These are phyloP conservation scores for Zalaria obscura DNA, from an alignment of 2,329 filamentous ascomycete genomes.

Conservation along the genomic window DNA sequence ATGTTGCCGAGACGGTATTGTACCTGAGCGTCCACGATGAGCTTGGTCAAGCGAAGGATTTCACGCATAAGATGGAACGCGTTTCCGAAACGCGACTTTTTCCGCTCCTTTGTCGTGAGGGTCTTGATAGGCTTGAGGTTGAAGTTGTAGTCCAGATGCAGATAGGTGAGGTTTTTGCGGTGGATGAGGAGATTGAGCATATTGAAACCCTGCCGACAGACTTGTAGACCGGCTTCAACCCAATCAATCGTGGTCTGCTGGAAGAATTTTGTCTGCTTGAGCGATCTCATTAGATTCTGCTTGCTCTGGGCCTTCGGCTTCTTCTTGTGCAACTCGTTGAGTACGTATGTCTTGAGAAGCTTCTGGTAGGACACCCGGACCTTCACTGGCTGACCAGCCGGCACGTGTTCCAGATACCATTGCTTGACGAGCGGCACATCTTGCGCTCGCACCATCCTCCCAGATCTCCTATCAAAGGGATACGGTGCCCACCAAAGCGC, in stretches of 20 bases:
- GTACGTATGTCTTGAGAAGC: conserved; percentile 83
- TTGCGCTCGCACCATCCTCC: conserved; percentile 90
- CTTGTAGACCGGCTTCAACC: conserved; percentile 96
- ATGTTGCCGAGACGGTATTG: conserved; percentile 97
- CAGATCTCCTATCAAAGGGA: conserved; percentile 86
- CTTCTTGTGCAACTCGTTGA: conserved; percentile 95
- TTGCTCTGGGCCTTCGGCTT: conserved; percentile 91
- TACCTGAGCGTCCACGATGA: conserved; percentile 96
- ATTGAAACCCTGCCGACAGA: conserved; percentile 96
- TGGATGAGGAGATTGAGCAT: conserved; percentile 98
- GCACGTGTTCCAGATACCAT: conserved; percentile 95
- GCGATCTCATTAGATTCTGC: conserved; percentile 73
- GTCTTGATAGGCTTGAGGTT: conserved; percentile 99
- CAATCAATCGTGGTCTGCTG: conserved; percentile 98
- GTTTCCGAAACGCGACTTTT: conserved; percentile 98
- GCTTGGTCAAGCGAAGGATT: conserved; percentile 85
- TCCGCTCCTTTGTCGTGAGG: conserved; percentile 93
- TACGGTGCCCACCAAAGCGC: conserved; percentile 96
- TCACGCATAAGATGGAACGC: conserved; percentile 98
- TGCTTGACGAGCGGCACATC: conserved; percentile 96
- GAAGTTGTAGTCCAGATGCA: conserved; percentile 99
- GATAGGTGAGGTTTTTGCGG: conserved; percentile 93
- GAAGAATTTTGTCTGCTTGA: conserved; percentile 98
- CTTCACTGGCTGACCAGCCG: conserved; percentile 83
- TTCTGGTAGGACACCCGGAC: conserved; percentile 98